Conservation (phyloP, 106 monocot species). For the Dactylorhiza incarnata region DNA sequence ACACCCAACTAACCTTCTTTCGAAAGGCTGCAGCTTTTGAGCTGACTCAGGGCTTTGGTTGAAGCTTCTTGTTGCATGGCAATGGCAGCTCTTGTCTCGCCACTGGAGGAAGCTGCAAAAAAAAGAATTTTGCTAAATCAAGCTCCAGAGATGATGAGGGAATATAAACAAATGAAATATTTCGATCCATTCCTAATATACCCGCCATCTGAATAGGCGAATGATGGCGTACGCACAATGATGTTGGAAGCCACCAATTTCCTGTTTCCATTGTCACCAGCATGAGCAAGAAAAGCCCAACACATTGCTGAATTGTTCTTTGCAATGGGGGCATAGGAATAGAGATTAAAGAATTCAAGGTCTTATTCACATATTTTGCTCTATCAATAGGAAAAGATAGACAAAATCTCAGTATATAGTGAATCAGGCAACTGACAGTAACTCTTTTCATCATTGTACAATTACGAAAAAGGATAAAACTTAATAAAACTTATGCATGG, state of each 20-base stretch:
- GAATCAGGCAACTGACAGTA: too few relatives aligned
- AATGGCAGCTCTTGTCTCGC: conserved; percentile 2
- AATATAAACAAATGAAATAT: neutral
- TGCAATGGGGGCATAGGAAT: neutral
- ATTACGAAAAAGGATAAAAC: too few relatives aligned
- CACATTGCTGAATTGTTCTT: neutral
- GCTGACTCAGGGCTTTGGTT: neutral
- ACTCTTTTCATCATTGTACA: too few relatives aligned
- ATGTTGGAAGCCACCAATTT: neutral
- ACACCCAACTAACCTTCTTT: neutral
- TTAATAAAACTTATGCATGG: too few relatives aligned
- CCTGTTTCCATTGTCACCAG: neutral
- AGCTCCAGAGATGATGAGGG: neutral
- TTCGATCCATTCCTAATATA: neutral
- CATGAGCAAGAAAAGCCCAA: neutral
- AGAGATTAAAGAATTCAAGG: neutral
- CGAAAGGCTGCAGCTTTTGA: neutral
- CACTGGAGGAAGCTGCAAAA: conserved; percentile 9
- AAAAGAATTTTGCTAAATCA: neutral
- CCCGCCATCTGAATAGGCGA: neutral
- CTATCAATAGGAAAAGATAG: too few relatives aligned
- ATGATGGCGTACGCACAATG: neutral
- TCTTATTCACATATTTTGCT: too few relatives aligned
- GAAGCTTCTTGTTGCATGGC: neutral
- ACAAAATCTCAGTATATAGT: too few relatives aligned